phyloP scores from a whole-genome alignment of 495 filamentous ascomycete genomes.

The Penicillium roqueforti region DNA sequence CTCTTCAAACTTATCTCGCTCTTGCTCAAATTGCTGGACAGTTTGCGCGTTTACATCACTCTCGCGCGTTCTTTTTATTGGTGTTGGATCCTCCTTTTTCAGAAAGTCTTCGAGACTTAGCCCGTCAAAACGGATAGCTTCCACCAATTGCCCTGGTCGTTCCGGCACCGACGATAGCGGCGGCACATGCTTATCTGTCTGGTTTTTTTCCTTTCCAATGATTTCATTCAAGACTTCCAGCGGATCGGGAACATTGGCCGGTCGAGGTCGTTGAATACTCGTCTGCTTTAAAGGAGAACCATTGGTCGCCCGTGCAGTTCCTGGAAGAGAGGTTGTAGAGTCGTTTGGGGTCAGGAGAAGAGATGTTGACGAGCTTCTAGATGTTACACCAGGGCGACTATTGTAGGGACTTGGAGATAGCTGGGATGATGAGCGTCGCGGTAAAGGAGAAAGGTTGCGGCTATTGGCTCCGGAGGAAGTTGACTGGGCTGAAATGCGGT shows the following conservation, averaged over 20 bases:
- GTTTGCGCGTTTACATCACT: conserved; percentile 61
- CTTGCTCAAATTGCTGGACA: conserved; percentile 77
- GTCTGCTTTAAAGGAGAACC: conserved; percentile 60
- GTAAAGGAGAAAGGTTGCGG: conserved; percentile 66
- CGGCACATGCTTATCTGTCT: conserved; percentile 19
- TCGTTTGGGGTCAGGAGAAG: conserved; percentile 59
- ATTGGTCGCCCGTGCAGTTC: conserved; percentile 57
- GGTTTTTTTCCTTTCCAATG: conserved; percentile 48
- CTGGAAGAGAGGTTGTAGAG: conserved; percentile 68
- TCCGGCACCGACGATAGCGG: conserved; percentile 9
- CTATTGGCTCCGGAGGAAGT: conserved; percentile 56
- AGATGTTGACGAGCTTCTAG: conserved; percentile 65
- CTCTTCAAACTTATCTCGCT: conserved; percentile 86
- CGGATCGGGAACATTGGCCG: conserved; percentile 61
- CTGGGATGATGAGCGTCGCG: conserved; percentile 54
- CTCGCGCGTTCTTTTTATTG: conserved; percentile 29
- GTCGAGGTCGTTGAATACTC: conserved; percentile 41
- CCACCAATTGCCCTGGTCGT: conserved; percentile 47
- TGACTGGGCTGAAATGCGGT: conserved; percentile 74
- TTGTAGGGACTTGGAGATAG: conserved; percentile 37
- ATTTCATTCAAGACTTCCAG: conserved; percentile 68
- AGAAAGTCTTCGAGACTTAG: conserved; percentile 72
- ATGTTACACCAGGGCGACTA: conserved; percentile 55
- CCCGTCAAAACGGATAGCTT: conserved; percentile 74
- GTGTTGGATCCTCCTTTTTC: conserved; percentile 31